Evolutionary conservation across 2,329 filamentous ascomycete species (phyloP), one percentile per base, ranked within the genome.

Genomic region (Ascochyta koolunga): DNA sequence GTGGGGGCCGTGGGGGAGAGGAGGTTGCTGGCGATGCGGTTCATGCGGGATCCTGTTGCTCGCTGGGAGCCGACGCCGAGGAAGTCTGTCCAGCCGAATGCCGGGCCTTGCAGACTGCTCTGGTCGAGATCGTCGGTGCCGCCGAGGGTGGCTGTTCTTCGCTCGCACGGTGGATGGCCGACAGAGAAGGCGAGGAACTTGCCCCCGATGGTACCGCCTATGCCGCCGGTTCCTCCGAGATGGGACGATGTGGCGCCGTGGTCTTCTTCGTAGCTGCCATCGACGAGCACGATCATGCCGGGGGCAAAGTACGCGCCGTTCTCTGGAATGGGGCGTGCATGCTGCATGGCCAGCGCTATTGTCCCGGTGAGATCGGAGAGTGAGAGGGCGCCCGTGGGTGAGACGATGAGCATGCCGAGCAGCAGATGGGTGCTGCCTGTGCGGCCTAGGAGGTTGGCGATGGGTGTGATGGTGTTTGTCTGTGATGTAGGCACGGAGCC

Each of bases 31-130:
- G 96, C 89, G 1, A 97, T 81, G 54, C 84, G 86, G 49, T 90
- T 86, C 93, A 98, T 97, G 52, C 89, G 88, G 1, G 84, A 75
- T 0, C 93, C 93, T 1, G 89, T 85, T 6, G 91, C 92, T 39
- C 92, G 88, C 73, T 96, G 91, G 66, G 91, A 96, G 31, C 93
- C 93, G 1, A 95, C 85, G 5, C 93, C 95, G 1, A 98, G 80
- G 69, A 98, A 99, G 73, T 98, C 95, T 47, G 96, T 92, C 93
- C 95, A 99, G 37, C 95, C 95, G 69, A 98, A 97, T 0, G 73
- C 75, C 35, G 75, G 74, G 8, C 73, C 74, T 18, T 61, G 54
- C 6, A 70, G 29, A 8, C 51, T 75, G 36, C 73, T 78, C 31
- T 78, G 70, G 22, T 74, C 71, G n/a, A 73, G 47, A 13, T 76